These are phyloP conservation scores for Crithidia mellificae DNA, from an alignment of 208 protist species.

Conservation along the genomic window DNA sequence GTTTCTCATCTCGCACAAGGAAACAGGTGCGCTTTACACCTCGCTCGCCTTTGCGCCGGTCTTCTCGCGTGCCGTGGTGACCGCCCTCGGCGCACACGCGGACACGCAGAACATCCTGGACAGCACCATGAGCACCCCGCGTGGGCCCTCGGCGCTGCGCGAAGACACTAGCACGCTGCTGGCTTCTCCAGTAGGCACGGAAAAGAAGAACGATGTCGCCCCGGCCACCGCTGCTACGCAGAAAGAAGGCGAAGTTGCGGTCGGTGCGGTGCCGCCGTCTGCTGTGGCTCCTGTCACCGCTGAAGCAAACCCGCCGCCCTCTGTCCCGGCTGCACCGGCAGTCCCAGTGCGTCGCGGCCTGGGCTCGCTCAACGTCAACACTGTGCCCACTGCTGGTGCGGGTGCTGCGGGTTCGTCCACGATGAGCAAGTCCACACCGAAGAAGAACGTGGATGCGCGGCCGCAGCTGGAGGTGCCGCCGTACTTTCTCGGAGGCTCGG, in stretches of 20 bases:
- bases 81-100: constrained; percentile 36
- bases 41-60: constrained; percentile 74
- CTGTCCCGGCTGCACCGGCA: neutral
- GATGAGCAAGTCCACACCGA: constrained; percentile 6
- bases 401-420: no score
- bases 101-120: constrained; percentile 49
- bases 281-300: no score
- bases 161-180: constrained; percentile 11
- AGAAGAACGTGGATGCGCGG: neutral
- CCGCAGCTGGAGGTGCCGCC: neutral
- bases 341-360: constrained; percentile 16
- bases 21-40: constrained; percentile 76
- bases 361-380: constrained; percentile 20
- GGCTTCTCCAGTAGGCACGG: neutral
- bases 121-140: constrained; percentile 41
- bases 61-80: constrained; percentile 45
- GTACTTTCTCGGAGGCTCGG: constrained; percentile 6
- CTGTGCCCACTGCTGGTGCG: neutral
- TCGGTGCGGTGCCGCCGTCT: no score
- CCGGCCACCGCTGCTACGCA: no score
- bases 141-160: constrained; percentile 12
- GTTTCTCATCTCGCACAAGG: constrained; percentile 65
- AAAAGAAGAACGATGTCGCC: neutral
- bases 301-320: no score
- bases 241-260: no score